Percentiles rank a stretch among this genome's conserved stretches.
Conservation (phyloP, 1,139 yeast species). For the Blastobotrys illinoisensis region DNA sequence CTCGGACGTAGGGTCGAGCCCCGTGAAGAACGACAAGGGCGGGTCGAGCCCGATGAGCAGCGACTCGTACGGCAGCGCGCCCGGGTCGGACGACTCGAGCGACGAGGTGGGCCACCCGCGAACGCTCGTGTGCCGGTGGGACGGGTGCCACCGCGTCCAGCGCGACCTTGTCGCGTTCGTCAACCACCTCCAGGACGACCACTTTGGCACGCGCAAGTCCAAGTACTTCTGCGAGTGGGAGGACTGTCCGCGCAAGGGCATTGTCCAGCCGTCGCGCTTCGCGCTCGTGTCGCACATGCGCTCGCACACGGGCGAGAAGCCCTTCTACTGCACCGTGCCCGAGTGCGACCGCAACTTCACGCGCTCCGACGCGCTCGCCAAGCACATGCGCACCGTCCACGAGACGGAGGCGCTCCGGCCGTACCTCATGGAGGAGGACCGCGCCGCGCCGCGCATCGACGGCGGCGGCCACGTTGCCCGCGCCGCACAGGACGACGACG, state of each 20-base stretch:
- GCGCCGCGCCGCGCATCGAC: slow-evolving; percentile 3
- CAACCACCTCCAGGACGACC: slow-evolving; percentile 36
- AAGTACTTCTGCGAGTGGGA: slow-evolving; percentile 60
- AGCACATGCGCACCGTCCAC: slow-evolving; percentile 60
- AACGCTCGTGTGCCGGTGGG: slow-evolving; percentile 35
- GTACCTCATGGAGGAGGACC: not conserved
- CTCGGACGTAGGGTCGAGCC: not conserved
- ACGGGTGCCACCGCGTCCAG: slow-evolving; percentile 29
- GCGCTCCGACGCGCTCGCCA: slow-evolving; percentile 55
- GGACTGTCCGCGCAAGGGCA: slow-evolving; percentile 50
- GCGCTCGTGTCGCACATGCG: slow-evolving; percentile 60
- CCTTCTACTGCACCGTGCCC: slow-evolving; percentile 63
- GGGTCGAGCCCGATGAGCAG: slow-evolving; percentile 14
- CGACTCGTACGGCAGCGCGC: slow-evolving; percentile 18
- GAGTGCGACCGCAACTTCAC: slow-evolving; percentile 62
- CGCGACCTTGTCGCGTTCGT: slow-evolving; percentile 34
- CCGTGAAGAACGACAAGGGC: not conserved
- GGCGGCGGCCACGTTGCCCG: slow-evolving; percentile 9
- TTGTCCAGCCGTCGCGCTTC: slow-evolving; percentile 52
- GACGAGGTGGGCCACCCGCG: slow-evolving; percentile 10
- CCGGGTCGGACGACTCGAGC: slow-evolving; percentile 15
- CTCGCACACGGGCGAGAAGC: slow-evolving; percentile 63
- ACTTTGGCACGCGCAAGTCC: slow-evolving; percentile 36
- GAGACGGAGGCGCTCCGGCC: slow-evolving; percentile 35
- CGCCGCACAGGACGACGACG: slow-evolving; percentile 7